A percentile compares a stretch with the other conserved stretches of the same genome.
phyloP scores from a whole-genome alignment of 2,329 filamentous ascomycete genomes.

The Pseudocercospora fuligena region DNA sequence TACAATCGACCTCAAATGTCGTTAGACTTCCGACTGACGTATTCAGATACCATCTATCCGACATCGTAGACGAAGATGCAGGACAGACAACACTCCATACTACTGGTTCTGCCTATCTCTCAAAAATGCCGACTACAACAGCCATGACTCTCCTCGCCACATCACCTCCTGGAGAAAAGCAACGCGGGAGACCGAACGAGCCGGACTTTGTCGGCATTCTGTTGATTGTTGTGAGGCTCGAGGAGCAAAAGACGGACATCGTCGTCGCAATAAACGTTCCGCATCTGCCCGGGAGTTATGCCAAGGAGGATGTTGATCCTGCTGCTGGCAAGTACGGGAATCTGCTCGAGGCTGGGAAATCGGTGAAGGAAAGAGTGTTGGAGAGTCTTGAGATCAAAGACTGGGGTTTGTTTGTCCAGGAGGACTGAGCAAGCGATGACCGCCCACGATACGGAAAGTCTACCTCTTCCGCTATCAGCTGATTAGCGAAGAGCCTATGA shows the following conservation, averaged over 20 bases:
- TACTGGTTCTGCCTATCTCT: background rate
- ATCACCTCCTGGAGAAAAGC: conserved; percentile 48
- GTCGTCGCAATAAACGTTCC: conserved; percentile 88
- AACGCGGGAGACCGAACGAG: conserved; percentile 52
- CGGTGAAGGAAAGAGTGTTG: conserved; percentile 73
- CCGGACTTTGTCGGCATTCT: conserved; percentile 68
- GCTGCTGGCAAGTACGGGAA: conserved; percentile 68
- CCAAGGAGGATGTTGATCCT: conserved; percentile 70
- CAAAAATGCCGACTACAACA: conserved; percentile 56
- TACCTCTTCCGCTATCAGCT: background rate
- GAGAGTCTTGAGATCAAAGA: conserved; percentile 77
- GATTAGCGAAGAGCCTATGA: background rate
- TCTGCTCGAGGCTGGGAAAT: conserved; percentile 65
- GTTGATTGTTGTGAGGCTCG: conserved; percentile 76
- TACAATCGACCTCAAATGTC: too few relatives aligned
- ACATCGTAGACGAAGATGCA: conserved; percentile 45
- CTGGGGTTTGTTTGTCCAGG: conserved; percentile 69
- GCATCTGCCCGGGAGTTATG: conserved; percentile 74
- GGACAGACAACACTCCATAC: background rate
- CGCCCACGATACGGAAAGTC: background rate
- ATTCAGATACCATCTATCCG: conserved; percentile 50
- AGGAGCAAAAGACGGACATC: conserved; percentile 76
- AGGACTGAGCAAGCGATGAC: background rate
- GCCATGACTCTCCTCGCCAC: conserved; percentile 72
- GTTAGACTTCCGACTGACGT: background rate